phyloP scores from a whole-genome alignment of 345 rosid species.

The Arabidopsis arenosa region DNA sequence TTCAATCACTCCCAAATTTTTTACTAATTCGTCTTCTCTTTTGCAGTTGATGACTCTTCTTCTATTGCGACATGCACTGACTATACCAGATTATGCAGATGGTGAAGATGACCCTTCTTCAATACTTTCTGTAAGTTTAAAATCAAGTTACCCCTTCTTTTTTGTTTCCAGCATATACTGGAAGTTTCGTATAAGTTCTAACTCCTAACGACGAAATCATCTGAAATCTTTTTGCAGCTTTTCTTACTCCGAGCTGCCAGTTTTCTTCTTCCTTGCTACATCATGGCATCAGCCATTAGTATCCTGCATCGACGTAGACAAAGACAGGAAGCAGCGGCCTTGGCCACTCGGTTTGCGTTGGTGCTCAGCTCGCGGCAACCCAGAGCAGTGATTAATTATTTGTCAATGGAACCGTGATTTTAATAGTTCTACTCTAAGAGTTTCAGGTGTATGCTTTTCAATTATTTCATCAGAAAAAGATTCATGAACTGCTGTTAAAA shows the following conservation, averaged over 20 bases:
- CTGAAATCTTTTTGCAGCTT: constrained; percentile 55
- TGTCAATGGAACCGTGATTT: constrained; percentile 41
- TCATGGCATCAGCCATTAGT: constrained; percentile 98
- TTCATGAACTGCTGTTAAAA: constrained; percentile 2
- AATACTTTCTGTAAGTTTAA: constrained; percentile 73
- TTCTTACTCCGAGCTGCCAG: constrained; percentile 82
- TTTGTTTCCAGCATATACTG: neutral
- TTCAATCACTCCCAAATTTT: neutral
- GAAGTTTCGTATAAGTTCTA: neutral
- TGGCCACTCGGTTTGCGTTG: constrained; percentile 86
- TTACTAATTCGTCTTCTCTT: neutral
- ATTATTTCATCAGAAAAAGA: constrained; percentile 26
- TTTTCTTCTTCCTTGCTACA: constrained; percentile 93
- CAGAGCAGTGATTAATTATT: constrained; percentile 56
- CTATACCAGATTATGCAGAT: constrained; percentile 66
- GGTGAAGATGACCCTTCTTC: constrained; percentile 77
- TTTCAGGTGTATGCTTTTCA: constrained; percentile 5
- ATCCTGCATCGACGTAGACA: constrained; percentile 87
- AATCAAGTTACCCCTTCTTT: constrained; percentile 4
- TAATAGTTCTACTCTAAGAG: constrained; percentile 9
- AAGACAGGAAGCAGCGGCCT: constrained; percentile 92
- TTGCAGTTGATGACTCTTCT: constrained; percentile 84
- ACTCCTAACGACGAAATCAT: constrained; percentile 15
- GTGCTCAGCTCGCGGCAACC: constrained; percentile 84
- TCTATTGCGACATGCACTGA: constrained; percentile 76